Evolutionary conservation across 2,329 filamentous ascomycete species (phyloP).

Genomic region (Fusarium subtropicale): DNA sequence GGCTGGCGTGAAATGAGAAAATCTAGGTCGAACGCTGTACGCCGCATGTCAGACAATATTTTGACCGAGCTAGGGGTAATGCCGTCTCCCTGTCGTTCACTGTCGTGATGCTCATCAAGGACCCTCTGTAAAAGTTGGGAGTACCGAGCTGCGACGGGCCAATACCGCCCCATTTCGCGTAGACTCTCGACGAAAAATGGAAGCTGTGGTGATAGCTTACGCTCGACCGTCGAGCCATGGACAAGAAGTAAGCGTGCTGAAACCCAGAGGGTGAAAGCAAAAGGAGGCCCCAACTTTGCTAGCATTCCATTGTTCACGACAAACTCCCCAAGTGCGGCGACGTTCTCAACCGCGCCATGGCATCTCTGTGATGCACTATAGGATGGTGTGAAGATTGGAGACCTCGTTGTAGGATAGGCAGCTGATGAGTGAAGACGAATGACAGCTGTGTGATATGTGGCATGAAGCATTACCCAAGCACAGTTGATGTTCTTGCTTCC

Average conservation of each 20-base stretch:
- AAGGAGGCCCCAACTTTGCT: conserved; percentile 85
- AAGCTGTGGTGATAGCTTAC: conserved; percentile 83
- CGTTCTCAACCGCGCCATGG: conserved; percentile 83
- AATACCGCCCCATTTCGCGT: conserved; percentile 82
- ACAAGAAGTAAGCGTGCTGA: conserved; percentile 88
- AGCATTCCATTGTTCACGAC: conserved; percentile 81
- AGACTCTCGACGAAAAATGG: conserved; percentile 85
- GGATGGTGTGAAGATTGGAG: conserved; percentile 88
- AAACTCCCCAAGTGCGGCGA: conserved; percentile 81
- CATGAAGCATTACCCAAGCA: conserved; percentile 91
- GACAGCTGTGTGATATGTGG: conserved; percentile 88
- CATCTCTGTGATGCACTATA: conserved; percentile 88
- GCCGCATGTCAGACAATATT: conserved; percentile 90
- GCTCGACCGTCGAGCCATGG: conserved; percentile 89
- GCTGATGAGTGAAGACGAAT: conserved; percentile 93
- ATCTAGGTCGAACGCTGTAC: conserved; percentile 90
- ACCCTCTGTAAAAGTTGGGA: conserved; percentile 83
- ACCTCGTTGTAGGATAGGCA: conserved; percentile 89
- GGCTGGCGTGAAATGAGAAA: conserved; percentile 89
- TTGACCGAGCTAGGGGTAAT: conserved; percentile 85
- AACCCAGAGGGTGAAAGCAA: conserved; percentile 94
- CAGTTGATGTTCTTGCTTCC: conserved; percentile 79
- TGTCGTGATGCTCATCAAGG: conserved; percentile 86
- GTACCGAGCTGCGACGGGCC: conserved; percentile 88
- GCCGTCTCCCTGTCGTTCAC: conserved; percentile 77